These are phyloP conservation scores for Backusella parvicylindrica DNA, from an alignment of 192 early-diverging fungal species.

Conservation along the genomic window DNA sequence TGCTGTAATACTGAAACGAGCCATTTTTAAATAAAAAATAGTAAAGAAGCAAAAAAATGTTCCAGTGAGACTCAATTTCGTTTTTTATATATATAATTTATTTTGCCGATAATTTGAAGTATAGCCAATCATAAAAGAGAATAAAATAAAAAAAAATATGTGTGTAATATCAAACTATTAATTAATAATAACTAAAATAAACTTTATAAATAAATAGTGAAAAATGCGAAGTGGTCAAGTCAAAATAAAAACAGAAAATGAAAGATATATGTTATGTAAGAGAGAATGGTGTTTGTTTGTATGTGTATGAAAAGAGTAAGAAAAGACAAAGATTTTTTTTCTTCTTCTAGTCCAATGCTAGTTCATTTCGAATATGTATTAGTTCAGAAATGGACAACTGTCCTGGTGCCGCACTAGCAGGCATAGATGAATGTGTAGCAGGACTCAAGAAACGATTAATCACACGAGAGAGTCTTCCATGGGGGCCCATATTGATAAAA, in stretches of 20 bases:
- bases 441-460: constrained; percentile 86
- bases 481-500: constrained; percentile 87
- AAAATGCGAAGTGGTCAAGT: background rate
- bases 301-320: background rate
- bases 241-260: no score
- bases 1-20: constrained; percentile 12
- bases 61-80: background rate
- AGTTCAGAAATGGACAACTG: constrained; percentile 82
- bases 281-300: no score
- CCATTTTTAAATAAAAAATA: constrained; percentile 7
- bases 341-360: background rate
- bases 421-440: constrained; percentile 79
- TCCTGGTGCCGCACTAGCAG: constrained; percentile 82
- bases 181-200: no score
- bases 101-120: background rate
- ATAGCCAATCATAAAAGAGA: background rate
- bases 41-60: background rate
- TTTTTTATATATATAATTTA: background rate
- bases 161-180: no score
- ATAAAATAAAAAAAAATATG: background rate
- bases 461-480: constrained; percentile 82
- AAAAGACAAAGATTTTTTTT: background rate
- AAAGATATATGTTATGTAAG: no score
- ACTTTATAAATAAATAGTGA: background rate
- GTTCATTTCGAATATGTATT: background rate